phyloP scores from a whole-genome alignment of 106 monocot species.

The Dactylorhiza incarnata region DNA sequence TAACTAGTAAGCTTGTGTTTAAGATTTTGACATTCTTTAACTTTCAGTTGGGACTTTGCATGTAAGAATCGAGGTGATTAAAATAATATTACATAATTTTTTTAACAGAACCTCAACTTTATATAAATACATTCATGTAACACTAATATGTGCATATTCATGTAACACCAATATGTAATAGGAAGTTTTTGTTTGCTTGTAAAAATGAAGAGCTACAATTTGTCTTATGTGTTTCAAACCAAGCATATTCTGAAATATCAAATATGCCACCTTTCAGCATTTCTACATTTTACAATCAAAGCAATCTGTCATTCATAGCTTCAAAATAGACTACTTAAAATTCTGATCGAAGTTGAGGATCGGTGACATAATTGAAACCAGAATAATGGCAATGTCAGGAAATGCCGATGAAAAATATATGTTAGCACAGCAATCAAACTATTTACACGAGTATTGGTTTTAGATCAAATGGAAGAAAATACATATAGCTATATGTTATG shows the following conservation, averaged over 20 bases:
- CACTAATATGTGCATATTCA: background rate
- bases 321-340: background rate
- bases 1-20: background rate
- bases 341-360: background rate
- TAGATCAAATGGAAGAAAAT: no score
- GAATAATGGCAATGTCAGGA: no score
- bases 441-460: no score
- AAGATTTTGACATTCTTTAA: background rate
- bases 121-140: conserved; percentile 1
- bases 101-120: background rate
- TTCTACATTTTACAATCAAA: background rate
- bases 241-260: background rate
- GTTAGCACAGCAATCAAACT: no score
- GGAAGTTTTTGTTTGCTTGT: background rate
- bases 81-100: background rate
- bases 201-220: background rate
- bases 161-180: background rate
- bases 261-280: background rate
- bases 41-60: background rate
- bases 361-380: no score
- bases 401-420: no score
- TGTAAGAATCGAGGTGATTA: background rate
- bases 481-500: no score
- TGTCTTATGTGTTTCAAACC: background rate
- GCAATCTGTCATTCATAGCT: background rate